phyloP scores from a whole-genome alignment of 2,329 filamentous ascomycete genomes.

The Colletotrichum lindemuthianum region DNA sequence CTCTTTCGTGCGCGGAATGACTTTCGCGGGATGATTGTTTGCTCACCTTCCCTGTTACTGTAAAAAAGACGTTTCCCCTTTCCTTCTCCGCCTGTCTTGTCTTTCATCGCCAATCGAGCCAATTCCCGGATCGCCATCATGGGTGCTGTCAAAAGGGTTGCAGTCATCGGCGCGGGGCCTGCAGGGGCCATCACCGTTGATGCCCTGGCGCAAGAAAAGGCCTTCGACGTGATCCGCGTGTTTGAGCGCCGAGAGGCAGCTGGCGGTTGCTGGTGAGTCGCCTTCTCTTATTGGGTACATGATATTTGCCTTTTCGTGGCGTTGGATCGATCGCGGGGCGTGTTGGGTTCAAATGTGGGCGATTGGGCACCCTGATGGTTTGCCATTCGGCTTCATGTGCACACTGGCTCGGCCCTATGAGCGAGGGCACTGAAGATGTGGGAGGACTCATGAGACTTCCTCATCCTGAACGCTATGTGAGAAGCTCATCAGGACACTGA shows the following conservation, averaged over 20 bases:
- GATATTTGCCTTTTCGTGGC: neutral
- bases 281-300: neutral
- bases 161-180: slow-evolving; percentile 70
- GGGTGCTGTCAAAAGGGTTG: slow-evolving; percentile 52
- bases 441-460: too few species aligned
- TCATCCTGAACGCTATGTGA: too few species aligned
- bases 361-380: slow-evolving; percentile 20
- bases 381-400: too few species aligned
- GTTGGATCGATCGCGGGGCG: too few species aligned
- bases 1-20: neutral
- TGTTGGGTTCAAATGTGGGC: neutral
- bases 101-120: neutral
- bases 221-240: slow-evolving; percentile 67
- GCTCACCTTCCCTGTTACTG: neutral
- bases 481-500: too few species aligned
- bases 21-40: neutral
- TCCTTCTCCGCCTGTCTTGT: neutral
- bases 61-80: neutral
- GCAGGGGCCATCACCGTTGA: slow-evolving; percentile 69
- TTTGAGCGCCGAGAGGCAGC: slow-evolving; percentile 69
- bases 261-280: slow-evolving; percentile 68
- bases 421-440: too few species aligned
- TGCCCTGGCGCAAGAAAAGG: slow-evolving; percentile 66
- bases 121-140: slow-evolving; percentile 4
- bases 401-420: too few species aligned